phyloP scores from a whole-genome alignment of 768 basidiomycete species.

The Kwoniella pini region DNA sequence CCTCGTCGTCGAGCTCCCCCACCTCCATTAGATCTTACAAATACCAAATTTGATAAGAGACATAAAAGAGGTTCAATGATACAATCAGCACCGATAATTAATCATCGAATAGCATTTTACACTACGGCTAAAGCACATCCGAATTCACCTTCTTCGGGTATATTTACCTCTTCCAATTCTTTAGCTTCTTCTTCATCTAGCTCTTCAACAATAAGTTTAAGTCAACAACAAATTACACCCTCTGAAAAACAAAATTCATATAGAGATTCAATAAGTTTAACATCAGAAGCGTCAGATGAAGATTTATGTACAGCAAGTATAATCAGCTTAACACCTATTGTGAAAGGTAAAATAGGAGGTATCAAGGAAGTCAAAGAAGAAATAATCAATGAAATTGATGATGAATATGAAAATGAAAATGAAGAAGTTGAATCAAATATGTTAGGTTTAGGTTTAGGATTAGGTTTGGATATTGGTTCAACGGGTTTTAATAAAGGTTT shows the following conservation, averaged over 20 bases:
- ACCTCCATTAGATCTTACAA: constrained; percentile 34
- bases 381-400: constrained; percentile 5
- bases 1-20: constrained; percentile 18
- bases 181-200: constrained; percentile 12
- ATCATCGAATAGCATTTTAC: constrained; percentile 45
- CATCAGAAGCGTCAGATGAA: constrained; percentile 46
- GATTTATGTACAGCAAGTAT: constrained; percentile 46
- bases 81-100: constrained; percentile 33
- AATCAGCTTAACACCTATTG: constrained; percentile 31
- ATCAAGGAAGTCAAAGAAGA: constrained; percentile 21
- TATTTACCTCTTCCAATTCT: constrained; percentile 26
- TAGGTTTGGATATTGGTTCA: background rate
- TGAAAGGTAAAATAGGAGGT: constrained; percentile 21
- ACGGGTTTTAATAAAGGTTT: background rate
- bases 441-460: constrained; percentile 6
- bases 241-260: background rate
- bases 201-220: constrained; percentile 13
- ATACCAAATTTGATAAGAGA: background rate
- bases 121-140: constrained; percentile 39
- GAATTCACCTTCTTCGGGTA: constrained; percentile 33
- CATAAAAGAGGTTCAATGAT: background rate
- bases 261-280: constrained; percentile 32
- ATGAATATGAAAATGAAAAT: background rate
- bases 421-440: background rate
- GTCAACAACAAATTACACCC: background rate